phyloP scores from a whole-genome alignment of 83 land plant genomes.

The Picea engelmannii region DNA sequence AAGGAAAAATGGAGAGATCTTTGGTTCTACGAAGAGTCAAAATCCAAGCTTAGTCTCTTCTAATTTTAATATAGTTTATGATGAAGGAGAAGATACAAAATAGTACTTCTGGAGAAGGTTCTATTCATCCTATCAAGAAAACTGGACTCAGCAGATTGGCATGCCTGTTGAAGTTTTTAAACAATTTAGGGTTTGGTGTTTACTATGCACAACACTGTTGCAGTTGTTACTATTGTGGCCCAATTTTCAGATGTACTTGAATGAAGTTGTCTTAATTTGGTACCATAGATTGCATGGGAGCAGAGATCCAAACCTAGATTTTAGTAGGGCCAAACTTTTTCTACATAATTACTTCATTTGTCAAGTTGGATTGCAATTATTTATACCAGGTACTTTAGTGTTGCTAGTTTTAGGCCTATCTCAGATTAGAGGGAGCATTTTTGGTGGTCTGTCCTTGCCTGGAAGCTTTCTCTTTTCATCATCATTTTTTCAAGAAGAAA shows the following conservation, averaged over 20 bases:
- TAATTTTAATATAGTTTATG: neutral
- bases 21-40: neutral
- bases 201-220: conserved; percentile 40
- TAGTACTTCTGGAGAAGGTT: conserved; percentile 1
- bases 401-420: conserved; percentile 69
- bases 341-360: conserved; percentile 78
- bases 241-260: conserved; percentile 71
- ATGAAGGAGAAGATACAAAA: conserved; percentile 12
- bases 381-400: conserved; percentile 57
- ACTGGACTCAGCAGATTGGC: conserved; percentile 47
- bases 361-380: conserved; percentile 61
- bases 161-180: conserved; percentile 34
- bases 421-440: conserved; percentile 30
- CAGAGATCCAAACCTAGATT: conserved; percentile 64
- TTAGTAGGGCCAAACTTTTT: conserved; percentile 68
- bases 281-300: conserved; percentile 80
- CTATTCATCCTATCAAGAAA: conserved; percentile 13
- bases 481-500: conserved; percentile 33
- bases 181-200: conserved; percentile 44
- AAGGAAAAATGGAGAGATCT: conserved; percentile 9
- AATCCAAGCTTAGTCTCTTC: neutral
- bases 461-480: conserved; percentile 30
- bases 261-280: conserved; percentile 78
- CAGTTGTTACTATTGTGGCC: conserved; percentile 57
- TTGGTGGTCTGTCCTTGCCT: conserved; percentile 5